These are phyloP conservation scores for Gracilaria gracilis DNA, from an alignment of 23 red algal genomes.

Conservation along the genomic window DNA sequence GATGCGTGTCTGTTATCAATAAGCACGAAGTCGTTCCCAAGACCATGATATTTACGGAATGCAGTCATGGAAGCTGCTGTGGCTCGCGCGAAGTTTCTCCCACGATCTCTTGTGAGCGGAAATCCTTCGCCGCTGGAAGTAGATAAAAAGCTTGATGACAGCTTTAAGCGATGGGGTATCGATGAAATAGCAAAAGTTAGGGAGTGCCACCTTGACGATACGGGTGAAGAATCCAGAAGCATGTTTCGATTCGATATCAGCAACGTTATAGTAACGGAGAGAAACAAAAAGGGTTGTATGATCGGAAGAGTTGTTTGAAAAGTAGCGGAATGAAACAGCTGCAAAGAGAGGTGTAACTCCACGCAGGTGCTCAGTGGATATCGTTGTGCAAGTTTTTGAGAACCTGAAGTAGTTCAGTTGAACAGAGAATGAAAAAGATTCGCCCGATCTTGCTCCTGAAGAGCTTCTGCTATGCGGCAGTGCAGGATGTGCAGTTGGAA, in stretches of 20 bases:
- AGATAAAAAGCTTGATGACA: neutral
- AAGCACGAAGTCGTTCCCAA: slow-evolving; percentile 99
- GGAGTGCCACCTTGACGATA: neutral
- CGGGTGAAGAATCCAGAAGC: neutral
- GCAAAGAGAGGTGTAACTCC: no score
- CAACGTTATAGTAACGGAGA: no score
- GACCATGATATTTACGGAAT: slow-evolving; percentile 97
- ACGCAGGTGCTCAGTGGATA: no score
- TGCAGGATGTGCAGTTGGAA: no score
- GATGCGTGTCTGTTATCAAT: slow-evolving; percentile 81
- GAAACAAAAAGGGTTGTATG: no score
- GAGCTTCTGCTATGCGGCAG: no score
- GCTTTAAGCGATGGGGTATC: neutral
- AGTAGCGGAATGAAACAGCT: neutral
- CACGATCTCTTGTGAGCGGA: neutral
- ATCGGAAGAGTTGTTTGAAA: neutral
- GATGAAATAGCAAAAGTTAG: slow-evolving; percentile 7
- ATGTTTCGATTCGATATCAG: neutral
- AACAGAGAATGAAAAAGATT: no score
- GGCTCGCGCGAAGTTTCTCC: slow-evolving; percentile 1
- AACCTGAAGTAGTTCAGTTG: no score
- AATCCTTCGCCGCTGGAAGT: neutral
- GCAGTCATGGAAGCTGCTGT: slow-evolving; percentile 35
- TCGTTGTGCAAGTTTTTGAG: no score
- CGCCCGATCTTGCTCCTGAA: no score